Evolutionary conservation across 2,329 filamentous ascomycete genomes (phyloP), one percentile per base, ranked within the genome.

Genomic region (Blumeriella jaapii): DNA sequence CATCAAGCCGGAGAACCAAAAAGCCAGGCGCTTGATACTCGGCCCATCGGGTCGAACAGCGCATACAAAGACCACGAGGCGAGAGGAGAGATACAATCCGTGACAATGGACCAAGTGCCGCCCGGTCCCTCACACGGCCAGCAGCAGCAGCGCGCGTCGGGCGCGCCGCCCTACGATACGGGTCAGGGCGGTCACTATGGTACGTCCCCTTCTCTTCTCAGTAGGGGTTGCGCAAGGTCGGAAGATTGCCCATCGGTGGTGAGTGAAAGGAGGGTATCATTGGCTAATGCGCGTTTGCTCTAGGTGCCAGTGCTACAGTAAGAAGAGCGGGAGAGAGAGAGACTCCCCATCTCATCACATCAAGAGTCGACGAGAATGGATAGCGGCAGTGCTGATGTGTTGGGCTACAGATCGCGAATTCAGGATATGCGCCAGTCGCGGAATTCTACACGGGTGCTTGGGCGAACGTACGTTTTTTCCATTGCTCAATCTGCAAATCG

Each of bases 381-480:
- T 18, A 8, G 29, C 20, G 36, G 24, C 38, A 17, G 32, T 45
- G 48, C 48, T 58, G 40, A 54, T 43, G 11, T 23, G n/a, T 23
- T 23, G 43, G 31, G 36, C 29, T 44, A 41, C 65, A 91, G 82
- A 79, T 95, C 49, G 84, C 87, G 31, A 76, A 79, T 28, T 79
- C 85, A 62, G 86, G 86, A 38, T 91, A 84, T 59, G 84, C 85
- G 29, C 86, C 87, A n/a, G 79, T 76, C 42, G 68, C 85, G 29
- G 87, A 95, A 59, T 74, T 94, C 38, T 96, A 95, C 61, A 89
- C 84, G 1, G 87, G 87, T 11, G 80, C 85, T 43, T 96, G 89
- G 87, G 82, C 85, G 51, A 98, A 98, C 64, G 89, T 91, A 66
- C 55, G 74, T 62, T 28, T 19, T 34, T 36, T 15, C 17, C 12